Percentiles rank a stretch among this genome's conserved stretches.
Evolutionary conservation across 2,329 filamentous ascomycete species (phyloP).

Genomic region (Sclerotinia spermophila): DNA sequence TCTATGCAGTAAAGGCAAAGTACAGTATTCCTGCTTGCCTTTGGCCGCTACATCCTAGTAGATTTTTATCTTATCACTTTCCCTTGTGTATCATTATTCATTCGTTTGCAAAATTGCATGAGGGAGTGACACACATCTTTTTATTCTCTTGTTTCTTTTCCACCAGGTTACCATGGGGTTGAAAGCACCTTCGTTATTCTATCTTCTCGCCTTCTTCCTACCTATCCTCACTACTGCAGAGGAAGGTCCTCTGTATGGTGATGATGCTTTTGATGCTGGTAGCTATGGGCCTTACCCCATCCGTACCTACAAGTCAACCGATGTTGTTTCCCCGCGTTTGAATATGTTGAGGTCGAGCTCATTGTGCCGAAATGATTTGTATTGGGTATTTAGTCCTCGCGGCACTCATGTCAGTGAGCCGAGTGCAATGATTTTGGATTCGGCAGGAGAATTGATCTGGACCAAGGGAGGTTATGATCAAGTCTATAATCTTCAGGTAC

Average conservation of each 20-base stretch:
- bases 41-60: constrained; percentile 1
- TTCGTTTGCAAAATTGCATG: neutral
- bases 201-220: neutral
- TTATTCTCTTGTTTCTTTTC: neutral
- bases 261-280: constrained; percentile 37
- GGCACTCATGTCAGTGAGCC: constrained; percentile 37
- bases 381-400: constrained; percentile 42
- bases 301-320: constrained; percentile 37
- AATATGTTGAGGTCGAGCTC: constrained; percentile 34
- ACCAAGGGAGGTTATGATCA: constrained; percentile 38
- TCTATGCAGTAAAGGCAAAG: neutral
- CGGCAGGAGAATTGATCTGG: constrained; percentile 45
- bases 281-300: constrained; percentile 39
- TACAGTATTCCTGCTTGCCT: neutral
- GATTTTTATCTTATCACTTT: neutral
- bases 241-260: constrained; percentile 21
- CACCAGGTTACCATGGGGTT: constrained; percentile 4
- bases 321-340: constrained; percentile 38
- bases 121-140: neutral
- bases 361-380: constrained; percentile 41
- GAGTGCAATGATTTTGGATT: constrained; percentile 45
- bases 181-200: neutral
- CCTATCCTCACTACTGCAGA: neutral
- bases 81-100: neutral
- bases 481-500: constrained; percentile 46